Evolutionary conservation across 352 stramenopile genomes (phyloP).

Genomic region (Globisporangium cylindrosporum): DNA sequence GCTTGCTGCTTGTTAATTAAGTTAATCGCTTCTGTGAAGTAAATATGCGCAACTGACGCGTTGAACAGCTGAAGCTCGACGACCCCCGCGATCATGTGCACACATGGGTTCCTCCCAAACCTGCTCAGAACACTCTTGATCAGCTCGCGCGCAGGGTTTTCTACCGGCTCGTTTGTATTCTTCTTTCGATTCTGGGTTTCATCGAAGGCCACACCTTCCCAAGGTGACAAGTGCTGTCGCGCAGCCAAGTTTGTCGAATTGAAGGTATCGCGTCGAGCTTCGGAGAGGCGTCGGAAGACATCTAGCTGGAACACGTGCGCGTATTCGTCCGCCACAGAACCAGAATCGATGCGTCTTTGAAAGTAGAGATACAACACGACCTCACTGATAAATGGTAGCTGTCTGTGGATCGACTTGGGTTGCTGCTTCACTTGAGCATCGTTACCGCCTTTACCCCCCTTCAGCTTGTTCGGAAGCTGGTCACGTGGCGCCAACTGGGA

Average conservation of each 20-base stretch:
- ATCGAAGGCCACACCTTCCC: conserved; percentile 38
- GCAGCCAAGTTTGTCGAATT: background rate
- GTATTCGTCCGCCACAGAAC: conserved; percentile 34
- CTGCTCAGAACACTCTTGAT: conserved; percentile 21
- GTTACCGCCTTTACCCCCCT: background rate
- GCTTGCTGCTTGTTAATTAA: conserved; percentile 22
- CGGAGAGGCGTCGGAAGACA: conserved; percentile 32
- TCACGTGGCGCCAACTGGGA: background rate
- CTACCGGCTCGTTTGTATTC: background rate
- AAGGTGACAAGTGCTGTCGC: conserved; percentile 20
- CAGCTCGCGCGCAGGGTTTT: conserved; percentile 21
- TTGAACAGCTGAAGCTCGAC: conserved; percentile 52
- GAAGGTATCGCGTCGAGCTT: background rate
- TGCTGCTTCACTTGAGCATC: conserved; percentile 2
- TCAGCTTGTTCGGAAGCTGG: background rate
- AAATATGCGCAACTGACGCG: conserved; percentile 26
- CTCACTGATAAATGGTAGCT: conserved; percentile 29
- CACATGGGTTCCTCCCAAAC: conserved; percentile 30
- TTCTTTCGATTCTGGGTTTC: conserved; percentile 4
- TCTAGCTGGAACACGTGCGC: conserved; percentile 53
- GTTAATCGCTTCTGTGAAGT: conserved; percentile 43
- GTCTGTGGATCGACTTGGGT: background rate
- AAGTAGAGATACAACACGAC: conserved; percentile 42
- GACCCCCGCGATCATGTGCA: conserved; percentile 49
- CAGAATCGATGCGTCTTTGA: conserved; percentile 27